Evolutionary conservation across 805 yeast genomes (phyloP), one percentile per base, ranked within the genome.

Genomic region (Kodamaea laetipori): DNA sequence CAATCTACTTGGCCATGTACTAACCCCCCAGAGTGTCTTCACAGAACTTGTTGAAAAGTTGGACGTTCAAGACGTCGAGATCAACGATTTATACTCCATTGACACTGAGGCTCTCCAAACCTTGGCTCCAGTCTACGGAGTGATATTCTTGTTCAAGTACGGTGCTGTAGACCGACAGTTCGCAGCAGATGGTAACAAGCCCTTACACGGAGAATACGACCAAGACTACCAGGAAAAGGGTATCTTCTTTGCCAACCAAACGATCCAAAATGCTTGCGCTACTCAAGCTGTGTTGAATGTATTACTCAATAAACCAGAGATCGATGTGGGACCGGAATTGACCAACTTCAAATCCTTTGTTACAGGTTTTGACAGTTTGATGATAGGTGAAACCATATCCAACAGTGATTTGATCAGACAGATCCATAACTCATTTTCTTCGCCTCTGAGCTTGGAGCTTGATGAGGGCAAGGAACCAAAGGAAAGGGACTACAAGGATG

Each of bases 221-320:
- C 39, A 26, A 2, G 54, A 60, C 4, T 66, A 60, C 46, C 60
- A 58, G 8, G 55, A 57, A 0, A 55, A 63, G 12, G 66, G 60
- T 7, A 67, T 82, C 1, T 81, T 78, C 56, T 82, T 82, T 56
- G 86, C 86, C 5, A 71, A 71, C 37, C 88, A 82, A 55, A 76
- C 76, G 19, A 78, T 81, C 42, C 80, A 78, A 52, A 81, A 82
- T 53, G 86, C 88, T 3, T 82, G 88, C 60, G 88, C 84, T n/a
- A 82, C 88, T 1, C 85, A 79, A 53, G 88, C 87, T 0, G 82
- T 82, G 16, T 64, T 82, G 44, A 78, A 81, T 44, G 63, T 81
- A 6, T 60, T 82, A 41, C 52, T 82, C 46, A 79, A 78, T 53
- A 64, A 69, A 41, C 47, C 55, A 6, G 60, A 52, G 4, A 43